phyloP scores from a whole-genome alignment of 495 filamentous ascomycete species.

The Hyaloscypha finlandica region DNA sequence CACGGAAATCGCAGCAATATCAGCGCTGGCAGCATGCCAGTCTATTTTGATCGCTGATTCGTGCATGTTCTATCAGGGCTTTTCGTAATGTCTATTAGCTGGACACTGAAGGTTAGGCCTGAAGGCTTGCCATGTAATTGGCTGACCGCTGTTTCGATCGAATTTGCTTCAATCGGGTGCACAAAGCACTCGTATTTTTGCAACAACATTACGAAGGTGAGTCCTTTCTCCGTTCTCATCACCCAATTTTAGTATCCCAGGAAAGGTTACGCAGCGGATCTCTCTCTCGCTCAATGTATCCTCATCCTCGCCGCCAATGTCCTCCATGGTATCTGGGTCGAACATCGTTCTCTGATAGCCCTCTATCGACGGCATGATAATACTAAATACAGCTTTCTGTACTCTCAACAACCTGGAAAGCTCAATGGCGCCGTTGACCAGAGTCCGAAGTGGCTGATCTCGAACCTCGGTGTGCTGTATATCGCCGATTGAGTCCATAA shows the following conservation, averaged over 20 bases:
- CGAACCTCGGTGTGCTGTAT: conserved; percentile 41
- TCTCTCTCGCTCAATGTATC: conserved; percentile 47
- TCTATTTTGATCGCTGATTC: background rate
- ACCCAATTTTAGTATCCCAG: conserved; percentile 54
- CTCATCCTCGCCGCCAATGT: conserved; percentile 58
- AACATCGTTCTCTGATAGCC: conserved; percentile 50
- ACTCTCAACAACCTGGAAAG: conserved; percentile 51
- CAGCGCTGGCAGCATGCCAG: background rate
- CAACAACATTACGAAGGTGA: conserved; percentile 56
- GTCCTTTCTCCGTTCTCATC: conserved; percentile 55
- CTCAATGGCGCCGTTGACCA: conserved; percentile 49
- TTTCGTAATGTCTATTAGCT: background rate
- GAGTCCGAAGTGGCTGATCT: conserved; percentile 45
- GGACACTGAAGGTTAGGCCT: background rate
- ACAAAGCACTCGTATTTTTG: conserved; percentile 56
- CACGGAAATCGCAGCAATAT: background rate
- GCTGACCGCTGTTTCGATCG: background rate
- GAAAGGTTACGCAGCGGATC: conserved; percentile 45
- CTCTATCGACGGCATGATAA: conserved; percentile 51
- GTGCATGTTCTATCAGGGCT: background rate
- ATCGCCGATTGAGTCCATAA: conserved; percentile 31
- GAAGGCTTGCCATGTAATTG: background rate
- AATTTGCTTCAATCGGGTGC: conserved; percentile 41
- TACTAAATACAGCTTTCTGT: conserved; percentile 53
- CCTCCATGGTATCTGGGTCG: conserved; percentile 54